Conservation (phyloP, 805 yeast genomes). For the Spencermartinsiella europaea region DNA sequence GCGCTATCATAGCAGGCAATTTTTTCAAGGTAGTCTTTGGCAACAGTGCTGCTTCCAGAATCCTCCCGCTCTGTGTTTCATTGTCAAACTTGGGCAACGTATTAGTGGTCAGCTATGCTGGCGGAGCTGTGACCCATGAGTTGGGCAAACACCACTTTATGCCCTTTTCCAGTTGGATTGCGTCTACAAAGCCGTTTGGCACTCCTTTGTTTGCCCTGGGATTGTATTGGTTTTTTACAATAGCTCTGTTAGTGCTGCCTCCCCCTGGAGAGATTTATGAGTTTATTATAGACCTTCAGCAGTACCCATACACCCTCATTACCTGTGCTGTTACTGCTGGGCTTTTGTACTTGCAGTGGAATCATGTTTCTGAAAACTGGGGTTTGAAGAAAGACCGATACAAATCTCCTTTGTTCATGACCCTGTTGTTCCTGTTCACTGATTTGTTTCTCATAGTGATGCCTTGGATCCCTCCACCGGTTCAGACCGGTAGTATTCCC, state of each 20-base stretch:
- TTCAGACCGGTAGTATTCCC: slow-evolving; percentile 37
- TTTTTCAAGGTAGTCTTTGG: slow-evolving; percentile 57
- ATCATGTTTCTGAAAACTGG: slow-evolving; percentile 39
- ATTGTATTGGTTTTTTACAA: slow-evolving; percentile 54
- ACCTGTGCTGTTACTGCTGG: slow-evolving; percentile 50
- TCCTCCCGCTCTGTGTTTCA: slow-evolving; percentile 55
- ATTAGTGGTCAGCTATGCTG: slow-evolving; percentile 58
- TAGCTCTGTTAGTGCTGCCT: slow-evolving; percentile 48
- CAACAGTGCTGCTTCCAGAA: slow-evolving; percentile 42
- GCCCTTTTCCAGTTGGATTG: slow-evolving; percentile 47
- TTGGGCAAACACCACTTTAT: slow-evolving; percentile 46
- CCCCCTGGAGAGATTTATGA: slow-evolving; percentile 63
- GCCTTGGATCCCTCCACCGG: slow-evolving; percentile 48
- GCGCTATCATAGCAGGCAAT: slow-evolving; percentile 59
- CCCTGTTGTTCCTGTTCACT: slow-evolving; percentile 39
- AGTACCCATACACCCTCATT: slow-evolving; percentile 61
- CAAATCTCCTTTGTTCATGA: slow-evolving; percentile 28
- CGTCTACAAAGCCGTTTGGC: slow-evolving; percentile 35
- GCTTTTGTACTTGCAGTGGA: slow-evolving; percentile 44
- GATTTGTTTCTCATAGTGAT: slow-evolving; percentile 49
- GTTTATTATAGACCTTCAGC: slow-evolving; percentile 55
- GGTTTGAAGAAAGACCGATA: slow-evolving; percentile 29
- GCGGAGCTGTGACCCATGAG: slow-evolving; percentile 53
- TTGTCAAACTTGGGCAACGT: slow-evolving; percentile 61
- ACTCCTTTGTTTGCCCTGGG: slow-evolving; percentile 42